Evolutionary conservation across 2,329 filamentous ascomycete genomes (phyloP).

Genomic region (Huntiella abstrusa): DNA sequence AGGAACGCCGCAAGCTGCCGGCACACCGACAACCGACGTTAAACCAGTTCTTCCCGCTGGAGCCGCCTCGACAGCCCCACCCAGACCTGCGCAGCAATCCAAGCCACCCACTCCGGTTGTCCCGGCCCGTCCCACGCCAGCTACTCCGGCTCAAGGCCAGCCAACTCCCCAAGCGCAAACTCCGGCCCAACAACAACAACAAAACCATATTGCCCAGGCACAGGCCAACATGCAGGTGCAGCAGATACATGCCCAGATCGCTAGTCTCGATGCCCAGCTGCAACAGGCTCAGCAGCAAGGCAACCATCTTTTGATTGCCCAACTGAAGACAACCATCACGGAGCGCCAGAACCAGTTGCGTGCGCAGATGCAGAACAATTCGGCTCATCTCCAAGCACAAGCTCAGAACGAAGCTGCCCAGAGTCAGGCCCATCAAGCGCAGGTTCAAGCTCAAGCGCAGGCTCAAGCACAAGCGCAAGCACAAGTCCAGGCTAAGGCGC

Average conservation of each 20-base stretch:
- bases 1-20: conserved; percentile 10
- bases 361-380: conserved; percentile 13
- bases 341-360: conserved; percentile 1
- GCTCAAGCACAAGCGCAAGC: conserved; percentile 13
- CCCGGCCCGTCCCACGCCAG: conserved; percentile 8
- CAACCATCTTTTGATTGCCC: no score
- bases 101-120: conserved; percentile 8
- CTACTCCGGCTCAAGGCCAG: conserved; percentile 12
- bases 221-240: conserved; percentile 14
- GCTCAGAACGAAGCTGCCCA: conserved; percentile 12
- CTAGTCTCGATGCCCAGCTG: conserved; percentile 14
- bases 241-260: conserved; percentile 14
- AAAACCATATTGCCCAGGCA: conserved; percentile 16
- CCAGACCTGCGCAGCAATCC: conserved; percentile 1
- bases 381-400: conserved; percentile 2
- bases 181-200: conserved; percentile 14
- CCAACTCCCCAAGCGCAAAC: conserved; percentile 7
- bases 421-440: conserved; percentile 12
- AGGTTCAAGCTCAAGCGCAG: conserved; percentile 12
- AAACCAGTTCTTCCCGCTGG: conserved; percentile 1
- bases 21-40: conserved; percentile 7
- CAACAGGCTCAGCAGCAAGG: conserved; percentile 13
- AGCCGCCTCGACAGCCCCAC: conserved; percentile 7
- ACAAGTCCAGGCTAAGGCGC: conserved; percentile 10
- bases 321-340: no score